phyloP scores from a whole-genome alignment of 1,139 yeast species.

The Magnusiomyces suaveolens region DNA sequence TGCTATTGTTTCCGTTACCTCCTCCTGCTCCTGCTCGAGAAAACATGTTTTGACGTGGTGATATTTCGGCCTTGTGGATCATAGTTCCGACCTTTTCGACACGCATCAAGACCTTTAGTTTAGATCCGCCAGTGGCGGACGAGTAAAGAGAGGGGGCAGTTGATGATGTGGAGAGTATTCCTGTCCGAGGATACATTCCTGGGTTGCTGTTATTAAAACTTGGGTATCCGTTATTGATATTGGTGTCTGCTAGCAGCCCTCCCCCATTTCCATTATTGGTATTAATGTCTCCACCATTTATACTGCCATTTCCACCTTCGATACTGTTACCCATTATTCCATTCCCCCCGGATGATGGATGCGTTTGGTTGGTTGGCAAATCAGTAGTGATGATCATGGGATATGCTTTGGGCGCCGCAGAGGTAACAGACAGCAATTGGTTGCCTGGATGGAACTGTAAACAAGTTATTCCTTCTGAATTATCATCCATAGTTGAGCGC shows the following conservation, averaged over 20 bases:
- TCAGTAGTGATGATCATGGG: slow-evolving; percentile 51
- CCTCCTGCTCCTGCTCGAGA: background rate
- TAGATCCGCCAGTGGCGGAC: slow-evolving; percentile 11
- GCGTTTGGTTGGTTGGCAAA: background rate
- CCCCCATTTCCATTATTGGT: too few species aligned
- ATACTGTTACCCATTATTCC: background rate
- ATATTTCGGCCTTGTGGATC: slow-evolving; percentile 61
- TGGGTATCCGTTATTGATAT: too few species aligned
- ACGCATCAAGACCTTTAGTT: slow-evolving; percentile 36
- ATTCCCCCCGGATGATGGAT: background rate
- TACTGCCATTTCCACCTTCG: too few species aligned
- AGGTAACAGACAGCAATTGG: slow-evolving; percentile 47
- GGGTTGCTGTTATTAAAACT: too few species aligned
- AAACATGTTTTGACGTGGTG: slow-evolving; percentile 48
- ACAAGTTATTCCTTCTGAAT: slow-evolving; percentile 76
- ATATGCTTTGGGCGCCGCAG: slow-evolving; percentile 48
- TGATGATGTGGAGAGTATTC: slow-evolving; percentile 6
- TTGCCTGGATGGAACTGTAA: slow-evolving; percentile 58
- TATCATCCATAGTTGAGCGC: slow-evolving; percentile 38
- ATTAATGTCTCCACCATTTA: too few species aligned
- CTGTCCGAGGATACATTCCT: background rate
- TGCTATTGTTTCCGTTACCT: background rate
- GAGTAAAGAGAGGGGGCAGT: slow-evolving; percentile 14
- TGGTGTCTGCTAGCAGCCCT: too few species aligned
- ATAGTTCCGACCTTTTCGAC: slow-evolving; percentile 75